A percentile compares a stretch with the other conserved stretches of the same genome.
Evolutionary conservation across 441 rosid genomes (phyloP).

Genomic region (Populus hybrid): DNA sequence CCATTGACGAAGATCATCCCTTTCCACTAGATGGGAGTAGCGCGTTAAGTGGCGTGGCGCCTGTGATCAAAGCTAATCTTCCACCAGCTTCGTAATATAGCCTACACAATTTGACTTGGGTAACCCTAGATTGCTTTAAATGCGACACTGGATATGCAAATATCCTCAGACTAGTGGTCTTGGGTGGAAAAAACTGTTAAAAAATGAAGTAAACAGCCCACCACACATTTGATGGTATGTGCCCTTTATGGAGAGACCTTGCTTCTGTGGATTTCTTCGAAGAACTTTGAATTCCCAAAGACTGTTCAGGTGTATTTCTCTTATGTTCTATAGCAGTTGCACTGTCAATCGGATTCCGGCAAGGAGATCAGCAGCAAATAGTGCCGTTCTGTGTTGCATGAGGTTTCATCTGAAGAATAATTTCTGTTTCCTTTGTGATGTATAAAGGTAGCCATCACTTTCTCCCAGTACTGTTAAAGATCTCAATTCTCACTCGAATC

Average conservation of each 20-base stretch:
- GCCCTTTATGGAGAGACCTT: slow-evolving; percentile 3
- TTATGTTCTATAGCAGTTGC: too few species aligned
- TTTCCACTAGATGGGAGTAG: neutral
- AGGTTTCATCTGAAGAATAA: neutral
- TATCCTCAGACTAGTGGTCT: slow-evolving; percentile 1
- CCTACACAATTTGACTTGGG: slow-evolving; percentile 18
- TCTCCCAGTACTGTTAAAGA: neutral
- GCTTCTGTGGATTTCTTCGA: neutral
- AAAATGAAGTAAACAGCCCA: neutral
- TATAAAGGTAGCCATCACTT: neutral
- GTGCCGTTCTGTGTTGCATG: neutral
- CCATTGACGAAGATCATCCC: slow-evolving; percentile 5
- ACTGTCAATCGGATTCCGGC: neutral
- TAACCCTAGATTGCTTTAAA: neutral
- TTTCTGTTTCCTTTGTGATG: neutral
- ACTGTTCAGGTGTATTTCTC: neutral
- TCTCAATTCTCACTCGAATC: slow-evolving; percentile 15
- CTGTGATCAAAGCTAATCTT: slow-evolving; percentile 7
- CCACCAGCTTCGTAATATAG: neutral
- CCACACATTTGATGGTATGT: neutral
- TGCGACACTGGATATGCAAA: neutral
- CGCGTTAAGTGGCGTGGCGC: neutral
- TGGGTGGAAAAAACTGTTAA: slow-evolving; percentile 21
- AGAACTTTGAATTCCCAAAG: neutral
- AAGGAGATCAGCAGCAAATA: neutral